Percentiles rank a stretch among this genome's conserved stretches.
phyloP scores from a whole-genome alignment of 1,139 yeast species.

The Yamadazyma triangularis region DNA sequence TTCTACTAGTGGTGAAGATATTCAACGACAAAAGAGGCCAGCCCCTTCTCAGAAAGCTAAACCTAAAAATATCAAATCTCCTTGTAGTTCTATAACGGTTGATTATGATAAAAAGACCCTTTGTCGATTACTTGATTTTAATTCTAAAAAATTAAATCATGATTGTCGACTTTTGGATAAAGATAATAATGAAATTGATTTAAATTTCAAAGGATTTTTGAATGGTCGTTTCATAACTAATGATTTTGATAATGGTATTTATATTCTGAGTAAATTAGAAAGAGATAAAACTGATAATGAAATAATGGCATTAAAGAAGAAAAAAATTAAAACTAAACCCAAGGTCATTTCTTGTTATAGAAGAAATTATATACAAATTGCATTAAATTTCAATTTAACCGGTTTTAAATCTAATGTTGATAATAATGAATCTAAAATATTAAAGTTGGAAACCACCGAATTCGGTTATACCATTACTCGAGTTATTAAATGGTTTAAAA shows the following conservation, averaged over 20 bases:
- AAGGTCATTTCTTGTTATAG: constrained; percentile 44
- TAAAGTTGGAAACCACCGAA: constrained; percentile 31
- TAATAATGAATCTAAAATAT: constrained; percentile 20
- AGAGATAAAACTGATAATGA: constrained; percentile 6
- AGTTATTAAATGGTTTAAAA: constrained; percentile 36
- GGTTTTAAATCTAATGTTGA: constrained; percentile 19
- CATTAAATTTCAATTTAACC: constrained; percentile 30
- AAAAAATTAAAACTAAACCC: constrained; percentile 21
- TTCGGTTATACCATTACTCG: constrained; percentile 33
- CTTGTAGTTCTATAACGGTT: constrained; percentile 11
- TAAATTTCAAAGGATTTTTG: constrained; percentile 35
- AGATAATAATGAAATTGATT: constrained; percentile 20
- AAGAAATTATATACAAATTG: constrained; percentile 40
- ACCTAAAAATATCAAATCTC: constrained; percentile 4
- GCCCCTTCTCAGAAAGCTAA: constrained; percentile 3
- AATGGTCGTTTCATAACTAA: constrained; percentile 43
- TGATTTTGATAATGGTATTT: constrained; percentile 39
- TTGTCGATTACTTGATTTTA: constrained; percentile 28
- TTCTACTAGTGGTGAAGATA: not conserved
- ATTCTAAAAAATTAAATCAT: constrained; percentile 13
- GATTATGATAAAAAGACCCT: constrained; percentile 27
- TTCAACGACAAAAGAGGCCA: constrained; percentile 3
- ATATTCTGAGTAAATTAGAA: constrained; percentile 20
- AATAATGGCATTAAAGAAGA: constrained; percentile 4
- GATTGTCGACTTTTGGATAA: constrained; percentile 30